phyloP scores from a whole-genome alignment of 768 basidiomycete genomes.

The Lactifluus echinatus region DNA sequence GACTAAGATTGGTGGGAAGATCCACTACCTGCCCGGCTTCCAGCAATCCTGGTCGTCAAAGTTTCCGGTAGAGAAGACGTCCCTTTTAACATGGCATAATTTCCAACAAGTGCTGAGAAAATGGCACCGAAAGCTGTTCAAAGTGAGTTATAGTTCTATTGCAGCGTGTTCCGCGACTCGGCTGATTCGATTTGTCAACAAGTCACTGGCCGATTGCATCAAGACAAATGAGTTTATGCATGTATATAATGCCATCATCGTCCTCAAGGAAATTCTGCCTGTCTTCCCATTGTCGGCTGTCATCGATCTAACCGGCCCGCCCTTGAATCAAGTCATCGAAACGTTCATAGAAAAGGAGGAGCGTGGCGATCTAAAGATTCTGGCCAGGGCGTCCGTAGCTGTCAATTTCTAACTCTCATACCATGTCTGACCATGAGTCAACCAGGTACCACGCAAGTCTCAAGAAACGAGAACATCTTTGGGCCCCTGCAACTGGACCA shows the following conservation, averaged over 20 bases:
- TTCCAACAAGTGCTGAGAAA: constrained; percentile 70
- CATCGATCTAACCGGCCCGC: constrained; percentile 40
- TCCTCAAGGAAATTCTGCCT: constrained; percentile 83
- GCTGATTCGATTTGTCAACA: constrained; percentile 25
- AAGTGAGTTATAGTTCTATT: constrained; percentile 36
- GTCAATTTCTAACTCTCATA: background rate
- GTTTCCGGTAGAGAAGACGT: constrained; percentile 35
- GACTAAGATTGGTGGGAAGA: constrained; percentile 52
- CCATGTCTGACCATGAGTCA: constrained; percentile 9
- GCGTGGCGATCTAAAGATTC: constrained; percentile 75
- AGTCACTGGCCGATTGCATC: constrained; percentile 78
- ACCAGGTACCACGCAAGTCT: constrained; percentile 62
- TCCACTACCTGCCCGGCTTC: constrained; percentile 60
- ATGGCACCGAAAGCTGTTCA: constrained; percentile 72
- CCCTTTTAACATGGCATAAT: constrained; percentile 57
- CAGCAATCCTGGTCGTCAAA: constrained; percentile 45
- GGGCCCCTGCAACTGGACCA: constrained; percentile 31
- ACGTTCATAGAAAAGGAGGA: constrained; percentile 66
- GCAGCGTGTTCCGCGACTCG: background rate
- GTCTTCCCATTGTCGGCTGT: constrained; percentile 75
- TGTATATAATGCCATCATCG: constrained; percentile 92
- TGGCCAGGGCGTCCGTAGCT: constrained; percentile 59
- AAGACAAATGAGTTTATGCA: constrained; percentile 92
- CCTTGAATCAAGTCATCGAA: constrained; percentile 53
- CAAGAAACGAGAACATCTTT: constrained; percentile 62